Evolutionary conservation across 2,329 filamentous ascomycete genomes (phyloP).

Genomic region (Macrophomina tecta): DNA sequence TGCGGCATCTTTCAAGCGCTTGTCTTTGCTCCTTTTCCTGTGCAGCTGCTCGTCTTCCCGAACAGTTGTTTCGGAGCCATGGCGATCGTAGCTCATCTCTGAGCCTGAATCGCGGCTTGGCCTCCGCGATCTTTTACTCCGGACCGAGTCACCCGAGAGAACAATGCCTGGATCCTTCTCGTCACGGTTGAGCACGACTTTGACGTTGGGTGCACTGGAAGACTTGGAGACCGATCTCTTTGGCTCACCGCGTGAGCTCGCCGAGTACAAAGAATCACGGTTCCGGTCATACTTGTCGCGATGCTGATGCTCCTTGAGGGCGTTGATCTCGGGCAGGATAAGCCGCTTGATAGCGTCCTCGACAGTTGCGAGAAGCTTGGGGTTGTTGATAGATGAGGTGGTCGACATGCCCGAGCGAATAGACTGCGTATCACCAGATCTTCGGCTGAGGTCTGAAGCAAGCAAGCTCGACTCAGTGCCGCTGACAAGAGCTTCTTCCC

Average conservation of each 20-base stretch:
- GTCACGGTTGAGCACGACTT: slow-evolving; percentile 64
- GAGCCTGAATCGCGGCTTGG: slow-evolving; percentile 60
- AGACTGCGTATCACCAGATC: slow-evolving; percentile 64
- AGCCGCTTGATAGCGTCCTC: slow-evolving; percentile 90
- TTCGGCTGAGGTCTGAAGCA: slow-evolving; percentile 61
- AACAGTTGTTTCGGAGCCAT: slow-evolving; percentile 37
- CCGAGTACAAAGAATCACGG: slow-evolving; percentile 65
- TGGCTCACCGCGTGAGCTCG: slow-evolving; percentile 52
- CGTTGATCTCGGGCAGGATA: slow-evolving; percentile 89
- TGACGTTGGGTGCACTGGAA: slow-evolving; percentile 66
- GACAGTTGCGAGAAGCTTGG: slow-evolving; percentile 86
- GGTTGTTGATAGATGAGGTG: slow-evolving; percentile 84
- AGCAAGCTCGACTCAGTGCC: slow-evolving; percentile 68
- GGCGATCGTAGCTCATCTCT: slow-evolving; percentile 44
- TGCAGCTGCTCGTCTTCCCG: slow-evolving; percentile 57
- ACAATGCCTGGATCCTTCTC: slow-evolving; percentile 65
- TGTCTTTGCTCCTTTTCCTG: slow-evolving; percentile 61
- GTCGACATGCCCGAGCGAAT: slow-evolving; percentile 60
- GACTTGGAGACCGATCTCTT: slow-evolving; percentile 64
- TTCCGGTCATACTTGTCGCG: slow-evolving; percentile 71
- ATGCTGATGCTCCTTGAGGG: slow-evolving; percentile 83
- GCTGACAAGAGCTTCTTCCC: slow-evolving; percentile 36
- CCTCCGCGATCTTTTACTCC: slow-evolving; percentile 59
- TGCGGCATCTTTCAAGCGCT: slow-evolving; percentile 59
- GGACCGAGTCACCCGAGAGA: slow-evolving; percentile 61